These are phyloP conservation scores for Fraxinus quadrangulata DNA, from an alignment of 257 asterid species.

Conservation along the genomic window DNA sequence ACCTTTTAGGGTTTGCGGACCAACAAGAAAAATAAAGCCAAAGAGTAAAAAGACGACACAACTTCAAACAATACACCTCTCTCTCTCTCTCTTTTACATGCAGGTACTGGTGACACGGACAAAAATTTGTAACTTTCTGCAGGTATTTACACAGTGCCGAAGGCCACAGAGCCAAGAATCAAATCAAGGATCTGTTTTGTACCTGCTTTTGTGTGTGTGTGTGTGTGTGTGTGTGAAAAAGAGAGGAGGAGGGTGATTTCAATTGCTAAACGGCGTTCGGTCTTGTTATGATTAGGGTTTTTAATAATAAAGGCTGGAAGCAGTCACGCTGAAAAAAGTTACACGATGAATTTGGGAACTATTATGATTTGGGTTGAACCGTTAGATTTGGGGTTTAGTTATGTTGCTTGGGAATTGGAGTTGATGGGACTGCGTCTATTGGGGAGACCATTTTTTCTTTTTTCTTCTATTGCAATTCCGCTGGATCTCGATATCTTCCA, in stretches of 20 bases:
- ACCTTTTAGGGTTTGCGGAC: background rate
- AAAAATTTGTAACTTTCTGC: background rate
- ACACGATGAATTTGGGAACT: background rate
- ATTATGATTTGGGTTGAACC: background rate
- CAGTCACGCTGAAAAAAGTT: background rate
- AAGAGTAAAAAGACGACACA: background rate
- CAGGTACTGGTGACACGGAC: background rate
- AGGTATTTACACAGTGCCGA: background rate
- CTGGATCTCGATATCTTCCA: background rate
- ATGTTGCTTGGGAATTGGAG: conserved; percentile 6
- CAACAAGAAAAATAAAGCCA: background rate
- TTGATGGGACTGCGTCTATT: conserved; percentile 3
- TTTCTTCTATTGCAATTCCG: background rate
- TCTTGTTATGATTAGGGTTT: background rate
- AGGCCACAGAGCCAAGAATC: background rate
- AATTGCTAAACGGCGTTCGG: background rate
- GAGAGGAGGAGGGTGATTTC: background rate
- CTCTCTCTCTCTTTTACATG: background rate
- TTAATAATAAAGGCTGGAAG: too few relatives aligned
- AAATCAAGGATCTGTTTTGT: background rate
- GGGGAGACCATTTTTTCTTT: background rate
- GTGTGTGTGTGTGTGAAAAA: background rate
- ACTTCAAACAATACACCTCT: background rate
- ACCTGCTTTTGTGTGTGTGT: background rate
- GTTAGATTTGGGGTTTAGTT: background rate